Evolutionary conservation across 2,329 filamentous ascomycete genomes (phyloP).

Genomic region (Pseudogymnoascus sp.): DNA sequence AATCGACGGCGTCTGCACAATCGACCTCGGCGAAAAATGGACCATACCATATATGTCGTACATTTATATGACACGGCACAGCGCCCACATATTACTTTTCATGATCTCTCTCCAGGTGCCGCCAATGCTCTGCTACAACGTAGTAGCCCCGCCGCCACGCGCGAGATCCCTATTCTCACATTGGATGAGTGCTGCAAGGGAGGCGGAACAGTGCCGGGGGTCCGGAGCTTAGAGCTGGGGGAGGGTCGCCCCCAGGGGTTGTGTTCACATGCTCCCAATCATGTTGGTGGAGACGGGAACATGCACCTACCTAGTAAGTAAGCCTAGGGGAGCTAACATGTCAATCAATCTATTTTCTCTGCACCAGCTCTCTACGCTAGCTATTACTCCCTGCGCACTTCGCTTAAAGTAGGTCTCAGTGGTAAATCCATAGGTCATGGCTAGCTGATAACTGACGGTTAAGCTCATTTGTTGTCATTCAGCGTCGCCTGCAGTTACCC

Average conservation of each 20-base stretch:
- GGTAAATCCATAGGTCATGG: neutral
- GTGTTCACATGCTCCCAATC: neutral
- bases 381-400: neutral
- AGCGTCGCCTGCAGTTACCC: too few species aligned
- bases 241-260: neutral
- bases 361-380: neutral
- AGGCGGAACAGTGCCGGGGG: neutral
- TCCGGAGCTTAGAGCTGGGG: neutral
- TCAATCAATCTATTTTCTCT: constrained; percentile 23
- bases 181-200: neutral
- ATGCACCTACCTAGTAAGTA: constrained; percentile 2
- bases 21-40: neutral
- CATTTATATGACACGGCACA: neutral
- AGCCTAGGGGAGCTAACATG: constrained; percentile 16
- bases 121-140: neutral
- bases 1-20: neutral
- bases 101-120: neutral
- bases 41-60: neutral
- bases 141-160: neutral
- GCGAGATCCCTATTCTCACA: neutral
- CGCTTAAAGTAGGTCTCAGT: neutral
- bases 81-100: neutral
- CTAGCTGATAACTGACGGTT: neutral
- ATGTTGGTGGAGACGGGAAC: neutral
- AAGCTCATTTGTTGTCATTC: neutral